A percentile compares a stretch with the other conserved stretches of the same genome.
These are phyloP conservation scores for Dactylellina leptospora DNA, from an alignment of 2,329 filamentous ascomycete species.

Conservation along the genomic window DNA sequence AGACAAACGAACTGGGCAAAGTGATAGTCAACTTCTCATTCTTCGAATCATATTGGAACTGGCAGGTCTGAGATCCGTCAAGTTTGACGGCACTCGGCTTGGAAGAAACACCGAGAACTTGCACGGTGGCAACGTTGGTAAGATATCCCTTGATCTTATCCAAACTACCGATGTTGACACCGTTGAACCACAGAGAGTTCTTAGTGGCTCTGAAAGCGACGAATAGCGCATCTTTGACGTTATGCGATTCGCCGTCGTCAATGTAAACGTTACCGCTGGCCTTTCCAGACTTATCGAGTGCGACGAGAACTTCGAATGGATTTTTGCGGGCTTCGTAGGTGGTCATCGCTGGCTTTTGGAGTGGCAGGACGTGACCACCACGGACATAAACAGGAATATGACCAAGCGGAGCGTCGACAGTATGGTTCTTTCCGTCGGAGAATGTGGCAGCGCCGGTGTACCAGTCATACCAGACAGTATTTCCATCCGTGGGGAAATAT, in stretches of 20 bases:
- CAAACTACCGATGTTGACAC: slow-evolving; percentile 10
- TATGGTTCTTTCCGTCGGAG: slow-evolving; percentile 67
- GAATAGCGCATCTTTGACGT: slow-evolving; percentile 28
- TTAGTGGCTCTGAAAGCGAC: slow-evolving; percentile 8
- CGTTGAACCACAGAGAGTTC: slow-evolving; percentile 16
- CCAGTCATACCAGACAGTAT: slow-evolving; percentile 80
- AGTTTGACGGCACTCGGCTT: slow-evolving; percentile 9
- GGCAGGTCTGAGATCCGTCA: background rate
- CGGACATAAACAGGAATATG: slow-evolving; percentile 78
- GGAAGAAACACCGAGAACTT: slow-evolving; percentile 16
- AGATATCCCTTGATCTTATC: slow-evolving; percentile 13
- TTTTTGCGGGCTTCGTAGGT: slow-evolving; percentile 71
- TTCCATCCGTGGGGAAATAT: slow-evolving; percentile 73
- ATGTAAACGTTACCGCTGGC: slow-evolving; percentile 74
- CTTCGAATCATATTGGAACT: slow-evolving; percentile 14
- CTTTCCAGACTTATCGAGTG: slow-evolving; percentile 66
- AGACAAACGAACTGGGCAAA: slow-evolving; percentile 9
- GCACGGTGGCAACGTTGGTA: slow-evolving; percentile 1
- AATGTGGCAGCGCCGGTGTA: slow-evolving; percentile 71
- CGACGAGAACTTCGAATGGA: slow-evolving; percentile 73
- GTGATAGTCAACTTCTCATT: slow-evolving; percentile 19
- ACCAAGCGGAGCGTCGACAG: slow-evolving; percentile 69
- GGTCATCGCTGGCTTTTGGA: slow-evolving; percentile 74
- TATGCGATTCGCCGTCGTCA: slow-evolving; percentile 72
- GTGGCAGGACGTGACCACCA: slow-evolving; percentile 73